Conservation (phyloP, 2,329 filamentous ascomycete species). For the Albifimbria verrucaria region DNA sequence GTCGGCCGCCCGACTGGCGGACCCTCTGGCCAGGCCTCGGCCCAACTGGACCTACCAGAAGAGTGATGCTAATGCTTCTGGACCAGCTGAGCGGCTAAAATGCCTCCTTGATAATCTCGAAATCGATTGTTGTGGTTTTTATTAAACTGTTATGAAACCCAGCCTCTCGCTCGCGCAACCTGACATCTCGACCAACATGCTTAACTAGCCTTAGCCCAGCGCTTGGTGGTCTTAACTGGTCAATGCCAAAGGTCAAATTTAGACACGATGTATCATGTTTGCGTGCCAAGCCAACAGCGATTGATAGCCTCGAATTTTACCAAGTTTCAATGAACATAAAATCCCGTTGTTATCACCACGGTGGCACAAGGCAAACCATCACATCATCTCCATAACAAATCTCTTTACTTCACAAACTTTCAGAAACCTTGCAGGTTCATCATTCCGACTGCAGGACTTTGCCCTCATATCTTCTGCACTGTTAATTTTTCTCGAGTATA, state of each 20-base stretch:
- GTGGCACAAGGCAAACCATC: background rate
- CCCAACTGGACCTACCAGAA: no score
- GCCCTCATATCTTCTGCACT: background rate
- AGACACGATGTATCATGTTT: background rate
- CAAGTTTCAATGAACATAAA: background rate
- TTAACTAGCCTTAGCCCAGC: background rate
- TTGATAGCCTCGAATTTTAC: background rate
- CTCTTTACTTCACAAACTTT: background rate
- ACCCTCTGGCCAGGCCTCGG: no score
- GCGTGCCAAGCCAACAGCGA: background rate
- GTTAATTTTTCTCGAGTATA: background rate
- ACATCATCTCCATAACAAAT: background rate
- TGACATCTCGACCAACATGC: background rate
- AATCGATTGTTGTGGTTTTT: background rate
- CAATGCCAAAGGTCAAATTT: background rate
- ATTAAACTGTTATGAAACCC: background rate
- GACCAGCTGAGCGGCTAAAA: background rate
- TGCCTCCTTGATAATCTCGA: background rate
- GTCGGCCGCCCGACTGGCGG: no score
- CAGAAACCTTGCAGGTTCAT: no score
- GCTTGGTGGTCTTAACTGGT: background rate
- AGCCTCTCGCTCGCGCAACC: background rate
- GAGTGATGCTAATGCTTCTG: no score
- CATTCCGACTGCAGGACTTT: background rate
- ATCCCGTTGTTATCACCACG: background rate